A percentile compares a stretch with the other conserved stretches of the same genome.
Evolutionary conservation across 148 eudicot genomes (phyloP).

Genomic region (Selenicereus undatus): DNA sequence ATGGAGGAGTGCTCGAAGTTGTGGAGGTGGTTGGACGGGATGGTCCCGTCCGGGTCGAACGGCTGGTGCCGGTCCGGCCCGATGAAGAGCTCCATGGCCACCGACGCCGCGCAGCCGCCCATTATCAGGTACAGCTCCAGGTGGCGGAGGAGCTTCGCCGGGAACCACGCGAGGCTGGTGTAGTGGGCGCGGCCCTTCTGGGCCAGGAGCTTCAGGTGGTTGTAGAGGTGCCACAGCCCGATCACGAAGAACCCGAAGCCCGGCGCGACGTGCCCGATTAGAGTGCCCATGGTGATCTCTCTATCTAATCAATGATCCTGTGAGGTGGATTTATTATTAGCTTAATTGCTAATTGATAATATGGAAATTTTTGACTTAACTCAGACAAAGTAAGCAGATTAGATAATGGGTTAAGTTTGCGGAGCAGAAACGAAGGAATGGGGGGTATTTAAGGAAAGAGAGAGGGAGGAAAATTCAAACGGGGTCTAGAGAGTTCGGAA

Average conservation of each 20-base stretch:
- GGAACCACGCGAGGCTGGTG: constrained; percentile 65
- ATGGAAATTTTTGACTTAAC: too few species aligned
- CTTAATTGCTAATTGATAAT: too few species aligned
- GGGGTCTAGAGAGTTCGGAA: constrained; percentile 29
- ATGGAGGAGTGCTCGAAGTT: constrained; percentile 78
- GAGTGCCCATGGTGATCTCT: constrained; percentile 47
- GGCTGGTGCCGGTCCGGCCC: constrained; percentile 73
- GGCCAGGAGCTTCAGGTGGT: constrained; percentile 51
- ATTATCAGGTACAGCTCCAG: constrained; percentile 72
- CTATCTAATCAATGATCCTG: neutral
- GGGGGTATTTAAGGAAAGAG: neutral
- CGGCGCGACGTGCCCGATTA: constrained; percentile 70
- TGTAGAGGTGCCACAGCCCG: constrained; percentile 74
- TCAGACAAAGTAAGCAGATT: neutral
- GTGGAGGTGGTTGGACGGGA: constrained; percentile 84
- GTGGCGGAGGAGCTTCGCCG: constrained; percentile 37
- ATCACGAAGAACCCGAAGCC: constrained; percentile 64
- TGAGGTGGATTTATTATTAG: neutral
- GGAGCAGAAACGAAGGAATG: neutral
- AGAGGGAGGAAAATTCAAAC: constrained; percentile 9
- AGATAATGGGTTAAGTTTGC: neutral
- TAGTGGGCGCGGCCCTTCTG: constrained; percentile 36
- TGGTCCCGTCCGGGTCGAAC: constrained; percentile 63
- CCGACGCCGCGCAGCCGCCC: constrained; percentile 35
- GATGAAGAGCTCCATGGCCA: constrained; percentile 76